Base-by-base conservation (phyloP, 176 grass and related monocot species). In the Urochloa ruziziensis region DNA sequence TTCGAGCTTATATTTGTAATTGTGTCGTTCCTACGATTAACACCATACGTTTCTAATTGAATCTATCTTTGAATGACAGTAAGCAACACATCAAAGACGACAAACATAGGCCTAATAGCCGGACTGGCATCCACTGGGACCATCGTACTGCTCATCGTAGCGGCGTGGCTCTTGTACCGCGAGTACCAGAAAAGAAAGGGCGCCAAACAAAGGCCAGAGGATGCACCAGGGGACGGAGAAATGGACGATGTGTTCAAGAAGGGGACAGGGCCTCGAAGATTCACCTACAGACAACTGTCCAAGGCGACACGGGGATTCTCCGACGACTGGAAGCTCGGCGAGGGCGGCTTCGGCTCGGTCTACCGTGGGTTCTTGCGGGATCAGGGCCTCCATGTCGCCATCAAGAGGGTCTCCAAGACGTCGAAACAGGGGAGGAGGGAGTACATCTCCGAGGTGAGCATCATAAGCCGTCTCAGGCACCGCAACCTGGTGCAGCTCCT, bases 401-500 rank as follows among this genome's bases (percentile, higher is more conserved):
- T 67, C 61, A 67, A 67, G 48, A 51, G 66, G 64, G n/a, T 53
- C 47, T 56, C 9, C 32, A 68, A 24, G 32, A 17, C 23, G 8
- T 67, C 59, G 24, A 57, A 12, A 13, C 87, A 86, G 54, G 87
- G 91, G 40, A 79, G 44, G 30, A 83, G 86, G 37, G 91, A 89
- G 83, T 84, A 83, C 34, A 25, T 79, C 46, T 79, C 80, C 0
- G 91, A 89, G 83, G 87, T 84, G 60, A 92, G 53, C 59, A 83
- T 84, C 34, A 92, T 92, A 10, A 62, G 78, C 72, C 70, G 71
- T 21, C 39, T 88, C 49, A 47, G 86, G 51, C 86, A 88, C 32
- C 86, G 86, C 4, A 82, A 88, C 49, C 72, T 88, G 0, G 86
- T 91, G 40, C 84, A 84, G 59, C 68, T 91, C 47, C 12, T 80